Evolutionary conservation across 441 rosid genomes (phyloP), one percentile per base, ranked within the genome.

Genomic region (Populus hybrid): DNA sequence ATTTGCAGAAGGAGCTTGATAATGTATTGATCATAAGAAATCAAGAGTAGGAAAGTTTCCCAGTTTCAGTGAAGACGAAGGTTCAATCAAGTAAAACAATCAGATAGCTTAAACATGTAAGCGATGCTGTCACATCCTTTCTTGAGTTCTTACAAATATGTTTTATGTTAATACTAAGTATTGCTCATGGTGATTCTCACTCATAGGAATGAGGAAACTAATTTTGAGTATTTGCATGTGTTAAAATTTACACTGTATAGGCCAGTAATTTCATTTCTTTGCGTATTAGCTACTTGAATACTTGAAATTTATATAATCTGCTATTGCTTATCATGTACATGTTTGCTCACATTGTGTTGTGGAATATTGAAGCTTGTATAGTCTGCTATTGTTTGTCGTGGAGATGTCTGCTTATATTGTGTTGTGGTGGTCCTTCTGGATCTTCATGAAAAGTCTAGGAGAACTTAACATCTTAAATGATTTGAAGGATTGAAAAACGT

Each of bases 1-100:
- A 83, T 42, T 75, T 89, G 78, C 85, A 84, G 73, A 78, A 77
- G 21, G 84, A 83, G 83, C 79, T 80, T 59, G 81, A 74, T 45
- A 76, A 74, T 42, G 31, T 80, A 65, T 63, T 72, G 6, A 78
- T 10, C 24, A n/a, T 42, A 45, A 63, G 72, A 31, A 50, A 76
- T 69, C 80, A 72, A 33, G 59, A 72, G 29, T 3, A 59, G 65
- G 28, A 21, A 74, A 38, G 21, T 7, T 11, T 33, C 79, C 31
- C 66, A 61, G 61, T 69, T 38, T 45, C 70, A 31, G 38, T 7
- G 31, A 69, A 50, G 50, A 24, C 74, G 14, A 23, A 23, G 76
- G 64, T 76, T 29, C 5, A 14, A 64, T 63, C 56, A 35, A 74
- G 42, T 61, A 21, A 45, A 45, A 45, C 56, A 45, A 45, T 45